These are phyloP conservation scores for Amylocystis lapponica DNA, from an alignment of 768 basidiomycete species.

Conservation along the genomic window DNA sequence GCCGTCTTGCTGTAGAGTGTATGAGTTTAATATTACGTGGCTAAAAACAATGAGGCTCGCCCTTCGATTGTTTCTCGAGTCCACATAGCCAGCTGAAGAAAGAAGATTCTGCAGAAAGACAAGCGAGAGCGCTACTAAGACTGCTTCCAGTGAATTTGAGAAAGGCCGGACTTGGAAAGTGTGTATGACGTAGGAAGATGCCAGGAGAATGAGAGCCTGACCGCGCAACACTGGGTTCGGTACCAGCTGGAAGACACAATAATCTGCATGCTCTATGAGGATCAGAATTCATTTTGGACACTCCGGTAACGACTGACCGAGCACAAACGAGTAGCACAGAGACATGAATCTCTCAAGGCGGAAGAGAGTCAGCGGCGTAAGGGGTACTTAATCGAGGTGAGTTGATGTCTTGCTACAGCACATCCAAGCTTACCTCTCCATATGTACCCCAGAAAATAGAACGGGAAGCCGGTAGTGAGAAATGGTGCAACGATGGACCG, in stretches of 20 bases:
- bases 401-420: not conserved
- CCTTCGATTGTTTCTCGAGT: no score
- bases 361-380: constrained; percentile 20
- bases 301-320: constrained; percentile 23
- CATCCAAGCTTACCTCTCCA: not conserved
- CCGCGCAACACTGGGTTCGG: constrained; percentile 12
- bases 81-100: not conserved
- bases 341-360: constrained; percentile 25
- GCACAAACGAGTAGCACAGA: constrained; percentile 25
- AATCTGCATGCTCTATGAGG: constrained; percentile 16
- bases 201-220: constrained; percentile 24
- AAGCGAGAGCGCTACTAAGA: constrained; percentile 26
- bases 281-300: not conserved
- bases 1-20: no score
- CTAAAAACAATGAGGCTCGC: no score
- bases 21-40: no score
- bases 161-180: constrained; percentile 37
- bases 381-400: not conserved
- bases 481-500: constrained; percentile 30
- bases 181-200: constrained; percentile 30
- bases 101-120: constrained; percentile 18
- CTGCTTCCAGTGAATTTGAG: constrained; percentile 32
- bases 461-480: constrained; percentile 29
- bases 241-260: constrained; percentile 6
- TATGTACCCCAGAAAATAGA: constrained; percentile 15